Evolutionary conservation across 345 rosid genomes (phyloP), one percentile per base, ranked within the genome.

Genomic region (Cochlearia excelsa): DNA sequence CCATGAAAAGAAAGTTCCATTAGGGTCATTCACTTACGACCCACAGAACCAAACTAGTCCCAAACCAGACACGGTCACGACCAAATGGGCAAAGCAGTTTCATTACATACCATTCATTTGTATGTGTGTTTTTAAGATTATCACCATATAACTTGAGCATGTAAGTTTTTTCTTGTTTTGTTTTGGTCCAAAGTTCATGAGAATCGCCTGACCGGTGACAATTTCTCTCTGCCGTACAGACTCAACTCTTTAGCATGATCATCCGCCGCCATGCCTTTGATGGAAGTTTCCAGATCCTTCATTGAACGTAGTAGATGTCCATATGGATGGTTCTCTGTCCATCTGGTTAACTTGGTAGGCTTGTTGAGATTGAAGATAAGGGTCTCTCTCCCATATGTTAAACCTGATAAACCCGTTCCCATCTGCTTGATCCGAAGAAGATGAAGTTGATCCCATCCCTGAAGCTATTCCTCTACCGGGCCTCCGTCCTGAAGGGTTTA

Each of bases 361-460:
- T 10, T 76, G 69, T 16, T 70, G 75, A 1, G 57, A 23, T 46
- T 59, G 69, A 70, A 71, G 46, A 43, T 65, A 72, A 68, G 78
- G 85, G 65, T 91, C 92, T 69, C 95, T 78, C 65, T 90, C 97
- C 97, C 93, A 81, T 33, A 76, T 73, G 63, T 76, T 78, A 73
- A 76, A 82, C 43, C 79, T 87, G 53, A 86, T 42, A 74, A 82
- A 84, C 60, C 85, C 88, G 63, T 79, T 82, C 26, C 94, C 75
- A 0, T 80, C 82, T 28, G 75, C 68, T 66, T 81, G 99, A 34
- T 93, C 97, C 0, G 89, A 74, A 26, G 97, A 69, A 1, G 95
- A 81, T 34, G 87, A 83, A 34, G 75, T 62, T 10, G 87, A 66
- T 41, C 84, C 88, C 55, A 68, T 77, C 61, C 81, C 93, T 1